Percentiles rank a stretch among this genome's conserved stretches.
phyloP scores from a whole-genome alignment of 2,329 filamentous ascomycete species.

The Talaromyces sp. region DNA sequence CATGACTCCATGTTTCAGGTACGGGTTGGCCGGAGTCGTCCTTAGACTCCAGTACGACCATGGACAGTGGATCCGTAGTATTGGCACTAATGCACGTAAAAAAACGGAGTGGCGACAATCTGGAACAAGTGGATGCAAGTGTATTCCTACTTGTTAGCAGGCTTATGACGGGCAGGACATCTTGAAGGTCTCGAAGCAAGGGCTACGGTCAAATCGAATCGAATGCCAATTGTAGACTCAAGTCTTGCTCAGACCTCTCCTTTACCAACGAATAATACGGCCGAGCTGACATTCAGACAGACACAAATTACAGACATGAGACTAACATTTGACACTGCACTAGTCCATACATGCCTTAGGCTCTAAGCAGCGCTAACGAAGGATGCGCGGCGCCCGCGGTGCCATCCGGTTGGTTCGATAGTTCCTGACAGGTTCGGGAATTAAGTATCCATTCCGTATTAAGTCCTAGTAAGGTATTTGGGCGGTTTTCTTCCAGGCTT shows the following conservation, averaged over 20 bases:
- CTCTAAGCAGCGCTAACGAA: neutral
- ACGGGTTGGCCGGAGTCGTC: neutral
- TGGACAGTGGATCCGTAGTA: neutral
- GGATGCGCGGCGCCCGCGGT: slow-evolving; percentile 5
- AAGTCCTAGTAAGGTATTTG: neutral
- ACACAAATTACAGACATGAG: neutral
- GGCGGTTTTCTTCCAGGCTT: neutral
- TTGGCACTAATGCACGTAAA: slow-evolving; percentile 3
- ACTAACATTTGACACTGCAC: neutral
- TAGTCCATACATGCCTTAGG: neutral
- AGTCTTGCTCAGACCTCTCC: neutral
- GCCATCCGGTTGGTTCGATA: slow-evolving; percentile 12
- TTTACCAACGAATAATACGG: neutral
- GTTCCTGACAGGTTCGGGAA: slow-evolving; percentile 7
- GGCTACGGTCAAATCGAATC: neutral
- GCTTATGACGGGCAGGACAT: neutral
- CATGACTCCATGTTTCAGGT: slow-evolving; percentile 5
- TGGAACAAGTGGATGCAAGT: neutral
- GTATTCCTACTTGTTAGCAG: neutral
- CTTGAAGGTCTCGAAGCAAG: neutral
- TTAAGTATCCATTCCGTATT: neutral
- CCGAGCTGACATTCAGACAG: neutral
- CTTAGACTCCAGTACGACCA: neutral
- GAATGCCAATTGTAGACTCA: neutral
- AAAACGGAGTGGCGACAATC: neutral